Evolutionary conservation across 2,329 filamentous ascomycete species (phyloP), one percentile per base, ranked within the genome.

Genomic region (Fusarium sp.): DNA sequence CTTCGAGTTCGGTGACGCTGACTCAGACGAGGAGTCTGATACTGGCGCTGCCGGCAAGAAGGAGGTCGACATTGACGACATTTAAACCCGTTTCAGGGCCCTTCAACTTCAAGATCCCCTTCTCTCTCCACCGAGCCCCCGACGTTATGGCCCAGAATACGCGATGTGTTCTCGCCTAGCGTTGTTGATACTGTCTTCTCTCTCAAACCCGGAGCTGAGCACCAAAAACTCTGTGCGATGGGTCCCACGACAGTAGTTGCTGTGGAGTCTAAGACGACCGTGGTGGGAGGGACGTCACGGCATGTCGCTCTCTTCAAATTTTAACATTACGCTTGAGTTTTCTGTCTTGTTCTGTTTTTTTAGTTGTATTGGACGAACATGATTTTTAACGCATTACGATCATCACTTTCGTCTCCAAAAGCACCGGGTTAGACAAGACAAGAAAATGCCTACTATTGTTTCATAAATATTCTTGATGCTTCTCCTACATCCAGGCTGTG

Each of bases 1-100:
- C 84, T 97, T 99, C 87, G 96, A 98, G 85, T 98, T 98, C 86
- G 96, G 97, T 84, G 94, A 98, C 82, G 95, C 97, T 82, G 91
- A 92, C 77, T 88, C 85, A 51, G 80, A 88, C 22, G 79, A 79
- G 40, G 86, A 88, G 39, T 81, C 80, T 26, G 87, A 87, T 33
- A 85, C 84, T 54, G 86, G 83, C 53, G 85, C 81, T 62, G 85
- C 84, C 76, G 89, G 87, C 72, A 82, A 82, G 79, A 94, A 93
- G 85, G 94, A 97, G 75, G 90, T 98, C 77, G 94, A 97, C 80
- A 93, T 97, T 80, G 95, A 98, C 84, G 94, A 98, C 82, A 97
- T 98, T 81, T 98, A 90, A 88, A 78, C 22, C 34, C 31, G 9
- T 39, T 19, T 50, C 17, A 26, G 24, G 36, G 34, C 36, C 28